phyloP scores from a whole-genome alignment of 2,329 filamentous ascomycete genomes.

The Botrytis fragariae region DNA sequence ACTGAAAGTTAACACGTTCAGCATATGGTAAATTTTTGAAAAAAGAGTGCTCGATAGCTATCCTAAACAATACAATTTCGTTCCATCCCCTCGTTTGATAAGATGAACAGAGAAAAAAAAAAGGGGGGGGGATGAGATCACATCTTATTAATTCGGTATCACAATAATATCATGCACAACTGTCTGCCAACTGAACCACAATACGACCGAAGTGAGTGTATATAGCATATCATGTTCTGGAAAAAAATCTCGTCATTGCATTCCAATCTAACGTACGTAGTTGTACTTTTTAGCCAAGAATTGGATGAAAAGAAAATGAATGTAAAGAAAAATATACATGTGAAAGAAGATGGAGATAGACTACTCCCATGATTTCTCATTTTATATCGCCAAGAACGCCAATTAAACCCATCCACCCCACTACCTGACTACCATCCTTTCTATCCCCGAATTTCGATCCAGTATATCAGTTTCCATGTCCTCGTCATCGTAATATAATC shows the following conservation, averaged over 20 bases:
- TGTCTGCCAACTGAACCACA: background rate
- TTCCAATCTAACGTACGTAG: background rate
- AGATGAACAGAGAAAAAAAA: background rate
- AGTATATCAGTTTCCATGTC: background rate
- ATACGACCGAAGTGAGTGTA: background rate
- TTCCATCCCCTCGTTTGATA: background rate
- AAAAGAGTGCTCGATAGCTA: background rate
- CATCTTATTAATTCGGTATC: background rate
- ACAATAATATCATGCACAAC: background rate
- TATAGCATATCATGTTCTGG: background rate
- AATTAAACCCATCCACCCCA: background rate
- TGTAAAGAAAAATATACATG: constrained; percentile 15
- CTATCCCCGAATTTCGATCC: background rate
- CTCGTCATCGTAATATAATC: background rate
- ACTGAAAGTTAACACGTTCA: no score
- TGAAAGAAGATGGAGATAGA: background rate
- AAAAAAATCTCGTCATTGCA: background rate
- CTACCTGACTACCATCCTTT: background rate
- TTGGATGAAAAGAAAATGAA: background rate
- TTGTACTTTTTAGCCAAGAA: constrained; percentile 12
- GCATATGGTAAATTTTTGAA: background rate
- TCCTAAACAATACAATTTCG: background rate
- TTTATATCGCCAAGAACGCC: constrained; percentile 1
- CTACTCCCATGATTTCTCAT: background rate
- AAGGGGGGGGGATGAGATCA: no score